These are phyloP conservation scores for Paraphoma chrysanthemicola DNA, from an alignment of 2,329 filamentous ascomycete species.

Conservation along the genomic window DNA sequence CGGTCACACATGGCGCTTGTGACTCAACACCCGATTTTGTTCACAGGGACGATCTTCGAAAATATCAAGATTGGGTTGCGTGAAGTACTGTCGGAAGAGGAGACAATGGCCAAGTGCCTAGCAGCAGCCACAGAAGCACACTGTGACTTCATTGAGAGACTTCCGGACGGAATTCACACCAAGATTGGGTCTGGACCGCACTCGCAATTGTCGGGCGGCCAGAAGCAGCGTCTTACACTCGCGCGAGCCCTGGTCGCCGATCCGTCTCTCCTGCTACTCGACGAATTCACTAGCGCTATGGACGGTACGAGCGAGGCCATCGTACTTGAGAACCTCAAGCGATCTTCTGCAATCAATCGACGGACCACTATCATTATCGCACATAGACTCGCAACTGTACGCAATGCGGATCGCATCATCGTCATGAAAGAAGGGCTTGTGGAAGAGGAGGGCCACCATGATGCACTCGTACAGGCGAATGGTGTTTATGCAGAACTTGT, in stretches of 20 bases:
- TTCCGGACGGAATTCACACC: conserved; percentile 45
- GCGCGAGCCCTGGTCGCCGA: conserved; percentile 44
- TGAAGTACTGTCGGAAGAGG: conserved; percentile 33
- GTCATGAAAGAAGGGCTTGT: conserved; percentile 44
- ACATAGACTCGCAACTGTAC: conserved; percentile 46
- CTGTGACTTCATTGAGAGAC: conserved; percentile 45
- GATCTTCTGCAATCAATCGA: conserved; percentile 31
- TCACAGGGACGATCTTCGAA: conserved; percentile 45
- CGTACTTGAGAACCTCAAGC: conserved; percentile 40
- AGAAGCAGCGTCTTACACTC: conserved; percentile 49
- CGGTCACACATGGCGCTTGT: conserved; percentile 43
- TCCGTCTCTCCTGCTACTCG: conserved; percentile 42
- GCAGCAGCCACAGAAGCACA: conserved; percentile 64
- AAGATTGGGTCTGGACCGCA: conserved; percentile 41
- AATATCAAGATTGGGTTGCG: conserved; percentile 45
- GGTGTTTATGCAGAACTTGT: conserved; percentile 44
- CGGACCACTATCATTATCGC: conserved; percentile 48
- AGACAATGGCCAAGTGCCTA: conserved; percentile 55
- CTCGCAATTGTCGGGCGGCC: conserved; percentile 46
- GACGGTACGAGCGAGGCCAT: conserved; percentile 38
- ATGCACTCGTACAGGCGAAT: conserved; percentile 32
- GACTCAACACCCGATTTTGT: conserved; percentile 42
- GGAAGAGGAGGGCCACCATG: conserved; percentile 41
- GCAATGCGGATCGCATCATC: conserved; percentile 46
- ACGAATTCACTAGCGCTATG: conserved; percentile 47